Evolutionary conservation across 192 early-diverging fungal genomes (phyloP), one percentile per base, ranked within the genome.

Genomic region (Lobosporangium transversale): DNA sequence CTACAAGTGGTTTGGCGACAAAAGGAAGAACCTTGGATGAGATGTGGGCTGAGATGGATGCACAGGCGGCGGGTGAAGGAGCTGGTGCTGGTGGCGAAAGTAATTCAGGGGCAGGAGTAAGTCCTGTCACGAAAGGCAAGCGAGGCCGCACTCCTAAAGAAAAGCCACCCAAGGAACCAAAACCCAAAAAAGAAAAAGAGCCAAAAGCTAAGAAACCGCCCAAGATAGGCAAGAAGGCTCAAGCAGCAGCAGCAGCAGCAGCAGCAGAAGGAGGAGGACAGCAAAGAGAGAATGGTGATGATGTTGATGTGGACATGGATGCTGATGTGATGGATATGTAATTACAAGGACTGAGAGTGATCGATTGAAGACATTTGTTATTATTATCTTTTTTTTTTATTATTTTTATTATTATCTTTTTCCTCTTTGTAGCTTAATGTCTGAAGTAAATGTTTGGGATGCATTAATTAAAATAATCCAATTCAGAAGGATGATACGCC

Each of bases 21-120:
- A 62, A 64, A 18, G 36, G 33, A n/a, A 44, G 51, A 32, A 59
- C 70, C 4, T 32, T 74, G 50, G 70, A 74, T 11, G 70, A 74
- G 24, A 74, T 74, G 70, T 74, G 70, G 70, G 62, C 55, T 0
- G 69, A 73, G 4, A 9, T 55, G 44, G 61, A 73, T 52, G 37
- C 33, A 15, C 53, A 73, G 37, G 48, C 32, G 8, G 47, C 24
- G 15, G 58, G 23, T 12, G 68, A 29, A 5, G 53, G 24, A 29
- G 42, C 53, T 2, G 43, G 17, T 0, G 33, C 31, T 9, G 42
- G 23, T 36, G 33, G 27, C 21, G 63, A 66, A 14, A 57, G 49
- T 17, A 26, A 15, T 6, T 63, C 63, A 26, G 55, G 35, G 17
- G 40, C 44, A 7, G 53, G 23, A 15, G 21, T 32, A 10, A 44